These are phyloP conservation scores for Phaeolepiota aurea DNA, from an alignment of 768 basidiomycete genomes.

Conservation along the genomic window DNA sequence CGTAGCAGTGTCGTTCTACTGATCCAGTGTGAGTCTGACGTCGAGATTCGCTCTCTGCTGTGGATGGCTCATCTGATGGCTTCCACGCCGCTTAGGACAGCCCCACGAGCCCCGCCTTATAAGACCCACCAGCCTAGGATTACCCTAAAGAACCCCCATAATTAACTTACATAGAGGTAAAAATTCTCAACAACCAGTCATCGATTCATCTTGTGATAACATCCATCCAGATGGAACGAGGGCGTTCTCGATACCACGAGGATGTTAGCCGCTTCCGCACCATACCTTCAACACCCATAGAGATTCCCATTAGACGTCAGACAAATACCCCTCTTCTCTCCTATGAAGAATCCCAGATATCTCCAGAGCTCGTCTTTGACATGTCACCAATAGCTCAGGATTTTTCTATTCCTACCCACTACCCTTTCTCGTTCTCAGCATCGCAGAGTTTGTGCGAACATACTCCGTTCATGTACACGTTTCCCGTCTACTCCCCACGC, in stretches of 20 bases:
- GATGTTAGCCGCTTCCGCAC: background rate
- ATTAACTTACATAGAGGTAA: too few relatives aligned
- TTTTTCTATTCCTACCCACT: conserved; percentile 12
- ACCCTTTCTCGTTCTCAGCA: conserved; percentile 12
- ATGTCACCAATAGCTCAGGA: conserved; percentile 38
- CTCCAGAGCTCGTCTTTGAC: conserved; percentile 44
- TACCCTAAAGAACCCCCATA: too few relatives aligned
- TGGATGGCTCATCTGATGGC: too few relatives aligned
- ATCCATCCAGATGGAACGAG: background rate
- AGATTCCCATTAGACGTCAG: conserved; percentile 29
- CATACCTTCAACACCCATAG: conserved; percentile 29
- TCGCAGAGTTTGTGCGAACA: conserved; percentile 10
- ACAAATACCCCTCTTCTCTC: conserved; percentile 13
- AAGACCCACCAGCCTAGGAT: too few relatives aligned
- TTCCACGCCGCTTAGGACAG: too few relatives aligned
- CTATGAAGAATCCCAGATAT: conserved; percentile 20
- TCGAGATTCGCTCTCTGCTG: too few relatives aligned
- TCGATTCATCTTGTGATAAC: too few relatives aligned
- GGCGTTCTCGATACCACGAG: background rate
- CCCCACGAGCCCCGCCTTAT: too few relatives aligned
- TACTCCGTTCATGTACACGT: conserved; percentile 32
- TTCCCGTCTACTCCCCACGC: conserved; percentile 17
- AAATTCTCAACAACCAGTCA: too few relatives aligned
- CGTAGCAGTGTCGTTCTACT: too few relatives aligned
- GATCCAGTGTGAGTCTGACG: too few relatives aligned